Evolutionary conservation across 139 green algal species (phyloP).

Genomic region (Bryopsis sp.): DNA sequence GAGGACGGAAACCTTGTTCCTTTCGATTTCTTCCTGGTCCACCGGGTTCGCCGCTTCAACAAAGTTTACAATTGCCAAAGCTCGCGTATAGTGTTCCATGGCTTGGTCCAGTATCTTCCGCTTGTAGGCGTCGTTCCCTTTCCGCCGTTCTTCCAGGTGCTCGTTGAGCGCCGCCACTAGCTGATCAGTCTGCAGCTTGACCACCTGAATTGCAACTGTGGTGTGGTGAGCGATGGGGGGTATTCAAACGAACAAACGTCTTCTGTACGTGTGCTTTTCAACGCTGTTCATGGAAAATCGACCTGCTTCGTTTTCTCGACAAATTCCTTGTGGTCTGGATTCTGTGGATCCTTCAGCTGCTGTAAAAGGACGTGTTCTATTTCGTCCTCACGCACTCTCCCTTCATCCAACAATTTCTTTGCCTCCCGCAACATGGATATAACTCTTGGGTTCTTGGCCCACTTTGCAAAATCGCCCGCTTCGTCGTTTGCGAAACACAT

Average conservation of each 20-base stretch:
- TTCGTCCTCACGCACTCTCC: slow-evolving; percentile 13
- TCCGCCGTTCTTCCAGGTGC: slow-evolving; percentile 20
- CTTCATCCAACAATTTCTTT: slow-evolving; percentile 7
- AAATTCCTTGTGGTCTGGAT: not conserved
- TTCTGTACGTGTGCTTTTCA: not conserved
- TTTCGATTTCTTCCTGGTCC: not conserved
- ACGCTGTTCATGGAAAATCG: not conserved
- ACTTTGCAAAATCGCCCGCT: slow-evolving; percentile 12
- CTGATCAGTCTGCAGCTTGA: slow-evolving; percentile 7
- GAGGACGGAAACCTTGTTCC: not conserved
- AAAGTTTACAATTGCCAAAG: not conserved
- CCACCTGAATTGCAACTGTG: not conserved
- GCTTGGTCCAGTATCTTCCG: not conserved
- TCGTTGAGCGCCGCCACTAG: slow-evolving; percentile 22
- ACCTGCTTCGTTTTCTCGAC: not conserved
- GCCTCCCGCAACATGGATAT: slow-evolving; percentile 10
- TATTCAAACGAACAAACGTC: not conserved
- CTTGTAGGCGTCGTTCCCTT: slow-evolving; percentile 19
- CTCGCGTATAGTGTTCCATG: not conserved
- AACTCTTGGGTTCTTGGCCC: slow-evolving; percentile 18
- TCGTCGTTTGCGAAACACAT: slow-evolving; percentile 12
- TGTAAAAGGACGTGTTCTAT: slow-evolving; percentile 16
- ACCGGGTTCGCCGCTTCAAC: not conserved
- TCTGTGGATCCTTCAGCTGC: slow-evolving; percentile 16
- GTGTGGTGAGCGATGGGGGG: not conserved